Evolutionary conservation across 805 yeast species (phyloP), one percentile per base, ranked within the genome.

Genomic region (Kazachstania taianensis): DNA sequence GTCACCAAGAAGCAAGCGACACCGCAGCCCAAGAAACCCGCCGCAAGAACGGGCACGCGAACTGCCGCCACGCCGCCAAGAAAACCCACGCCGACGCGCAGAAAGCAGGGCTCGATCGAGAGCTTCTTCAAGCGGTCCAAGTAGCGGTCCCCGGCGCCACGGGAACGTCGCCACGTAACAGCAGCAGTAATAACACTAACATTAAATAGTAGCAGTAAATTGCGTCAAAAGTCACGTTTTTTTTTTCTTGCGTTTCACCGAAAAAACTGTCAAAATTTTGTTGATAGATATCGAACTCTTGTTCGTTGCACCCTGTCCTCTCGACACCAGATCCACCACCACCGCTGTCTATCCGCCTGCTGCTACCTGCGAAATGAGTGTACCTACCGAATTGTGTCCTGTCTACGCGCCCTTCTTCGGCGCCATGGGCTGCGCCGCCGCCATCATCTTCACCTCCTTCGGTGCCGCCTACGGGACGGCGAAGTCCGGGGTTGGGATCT

Each of bases 401-500:
- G 66, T 62, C 41, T 59, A 61, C 48, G 68, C 74, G 63, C 98
- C 99, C 62, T 92, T 92, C 73, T 92, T 92, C 66, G 99, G 99
- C 57, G 89, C 96, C 50, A 84, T 92, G 59, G 99, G 99, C 61
- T 94, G 98, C 74, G 94, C 98, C 41, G 85, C 97, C 37, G 96
- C 99, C 64, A 92, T 92, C 60, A 85, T 94, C 59, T 92, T 92
- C 77, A 87, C 98, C 64, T 85, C 96, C 61, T 85, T 87, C 61
- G 98, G 98, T 71, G 97, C 98, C 56, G 84, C 96, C 39, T 87
- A 87, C 66, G 98, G 98, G 71, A 89, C 97, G 48, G 98, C 98
- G 59, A 89, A 89, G 67, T 82, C 96, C 17, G 98, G 98, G 71
- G 95, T 92, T 48, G 98, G 97, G 77, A 87, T 89, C 61, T 89